Evolutionary conservation across 495 filamentous ascomycete genomes (phyloP).

Genomic region (Aspergillus affinis): DNA sequence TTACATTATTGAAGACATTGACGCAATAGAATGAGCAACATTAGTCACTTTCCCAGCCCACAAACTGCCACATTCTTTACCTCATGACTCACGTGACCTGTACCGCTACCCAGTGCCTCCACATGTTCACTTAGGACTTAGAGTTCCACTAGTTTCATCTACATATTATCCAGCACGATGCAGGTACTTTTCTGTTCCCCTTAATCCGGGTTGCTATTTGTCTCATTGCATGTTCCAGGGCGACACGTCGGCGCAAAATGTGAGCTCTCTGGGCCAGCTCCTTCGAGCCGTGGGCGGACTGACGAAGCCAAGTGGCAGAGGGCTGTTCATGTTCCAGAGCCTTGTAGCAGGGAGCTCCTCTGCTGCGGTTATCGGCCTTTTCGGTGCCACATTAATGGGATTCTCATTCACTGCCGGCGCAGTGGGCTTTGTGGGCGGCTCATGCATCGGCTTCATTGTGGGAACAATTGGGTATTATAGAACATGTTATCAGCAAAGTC

Average conservation of each 20-base stretch:
- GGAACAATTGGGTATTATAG: constrained; percentile 6
- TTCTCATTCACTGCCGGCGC: constrained; percentile 5
- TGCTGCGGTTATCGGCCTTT: constrained; percentile 3
- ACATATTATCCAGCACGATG: too few relatives aligned
- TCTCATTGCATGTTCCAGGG: constrained; percentile 1
- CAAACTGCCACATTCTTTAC: too few relatives aligned
- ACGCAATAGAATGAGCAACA: too few relatives aligned
- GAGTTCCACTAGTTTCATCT: too few relatives aligned
- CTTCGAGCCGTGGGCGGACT: constrained; percentile 8
- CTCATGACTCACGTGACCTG: too few relatives aligned
- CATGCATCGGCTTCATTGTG: constrained; percentile 7
- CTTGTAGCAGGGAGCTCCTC: constrained; percentile 6
- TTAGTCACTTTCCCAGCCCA: too few relatives aligned
- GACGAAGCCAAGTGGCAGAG: constrained; percentile 9
- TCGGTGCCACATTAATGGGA: constrained; percentile 6
- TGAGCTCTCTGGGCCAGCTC: constrained; percentile 4
- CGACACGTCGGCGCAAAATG: constrained; percentile 3
- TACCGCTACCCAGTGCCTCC: too few relatives aligned
- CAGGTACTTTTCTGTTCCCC: too few relatives aligned
- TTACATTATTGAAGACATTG: too few relatives aligned
- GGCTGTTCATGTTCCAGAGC: constrained; percentile 10
- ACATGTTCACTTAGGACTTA: too few relatives aligned
- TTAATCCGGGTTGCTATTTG: too few relatives aligned
- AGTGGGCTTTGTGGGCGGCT: constrained; percentile 9
- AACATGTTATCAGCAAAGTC: neutral